Percentiles rank a stretch among this genome's conserved stretches.
phyloP scores from a whole-genome alignment of 2,329 filamentous ascomycete species.

The Saccharata proteae region DNA sequence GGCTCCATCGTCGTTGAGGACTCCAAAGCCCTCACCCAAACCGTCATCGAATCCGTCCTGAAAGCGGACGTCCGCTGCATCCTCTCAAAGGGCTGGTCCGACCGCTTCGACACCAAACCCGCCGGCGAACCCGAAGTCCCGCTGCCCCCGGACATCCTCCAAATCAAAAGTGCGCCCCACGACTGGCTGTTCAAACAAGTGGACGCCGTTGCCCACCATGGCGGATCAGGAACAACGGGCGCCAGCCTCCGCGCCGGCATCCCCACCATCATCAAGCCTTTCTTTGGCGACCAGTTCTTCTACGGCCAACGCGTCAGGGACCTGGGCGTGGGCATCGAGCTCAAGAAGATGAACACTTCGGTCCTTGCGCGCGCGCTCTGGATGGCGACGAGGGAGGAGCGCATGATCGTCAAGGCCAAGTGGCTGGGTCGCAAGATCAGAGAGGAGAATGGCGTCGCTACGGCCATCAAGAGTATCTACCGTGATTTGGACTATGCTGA shows the following conservation, averaged over 20 bases:
- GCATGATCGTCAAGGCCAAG: constrained; percentile 81
- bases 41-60: constrained; percentile 82
- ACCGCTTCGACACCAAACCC: constrained; percentile 47
- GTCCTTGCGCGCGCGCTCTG: constrained; percentile 77
- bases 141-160: constrained; percentile 67
- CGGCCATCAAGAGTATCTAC: constrained; percentile 84
- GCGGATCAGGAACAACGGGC: constrained; percentile 87
- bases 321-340: constrained; percentile 77
- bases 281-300: constrained; percentile 98
- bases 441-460: constrained; percentile 81
- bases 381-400: constrained; percentile 79
- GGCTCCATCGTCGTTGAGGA: constrained; percentile 92
- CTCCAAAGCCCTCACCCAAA: constrained; percentile 74
- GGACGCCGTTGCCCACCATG: constrained; percentile 88
- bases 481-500: constrained; percentile 89
- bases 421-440: constrained; percentile 70
- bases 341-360: constrained; percentile 82
- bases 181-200: constrained; percentile 95
- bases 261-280: constrained; percentile 89
- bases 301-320: constrained; percentile 85
- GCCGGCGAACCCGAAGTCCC: constrained; percentile 52
- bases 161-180: constrained; percentile 84
- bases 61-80: constrained; percentile 93
- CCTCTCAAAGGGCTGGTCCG: constrained; percentile 93
- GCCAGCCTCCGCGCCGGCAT: constrained; percentile 83